A percentile compares a stretch with the other conserved stretches of the same genome.
phyloP scores from a whole-genome alignment of 169 alveolate genomes.

The Blepharisma undulans region DNA sequence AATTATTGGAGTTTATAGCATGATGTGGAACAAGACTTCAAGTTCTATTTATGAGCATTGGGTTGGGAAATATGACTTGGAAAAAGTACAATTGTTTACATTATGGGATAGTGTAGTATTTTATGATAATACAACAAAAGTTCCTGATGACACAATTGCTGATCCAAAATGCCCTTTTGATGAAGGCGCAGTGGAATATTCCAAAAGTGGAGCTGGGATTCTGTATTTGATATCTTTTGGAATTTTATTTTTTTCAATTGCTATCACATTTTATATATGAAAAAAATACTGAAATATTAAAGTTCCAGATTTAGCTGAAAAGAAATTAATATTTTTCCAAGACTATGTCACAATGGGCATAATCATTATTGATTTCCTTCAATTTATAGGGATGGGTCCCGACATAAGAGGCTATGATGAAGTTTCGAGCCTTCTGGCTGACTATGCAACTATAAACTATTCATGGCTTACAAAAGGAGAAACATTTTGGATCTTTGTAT shows the following conservation, averaged over 20 bases:
- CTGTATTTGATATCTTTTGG: not conserved
- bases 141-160: not conserved
- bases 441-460: not conserved
- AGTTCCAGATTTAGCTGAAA: not conserved
- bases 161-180: slow-evolving; percentile 23
- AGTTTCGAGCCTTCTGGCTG: not conserved
- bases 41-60: not conserved
- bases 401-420: not conserved
- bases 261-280: not conserved
- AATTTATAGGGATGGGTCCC: slow-evolving; percentile 39
- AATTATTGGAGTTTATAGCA: not conserved
- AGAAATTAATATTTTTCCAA: not conserved
- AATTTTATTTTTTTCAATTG: not conserved
- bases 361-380: slow-evolving; percentile 17
- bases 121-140: not conserved
- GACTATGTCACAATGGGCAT: not conserved
- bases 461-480: not conserved
- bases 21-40: not conserved
- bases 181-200: not conserved
- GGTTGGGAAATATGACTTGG: not conserved
- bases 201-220: not conserved
- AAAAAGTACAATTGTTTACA: not conserved
- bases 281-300: not conserved
- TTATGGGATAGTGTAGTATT: not conserved
- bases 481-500: not conserved